These are phyloP conservation scores for Coprinopsis strossmayeri DNA, from an alignment of 768 basidiomycete species.

Conservation along the genomic window DNA sequence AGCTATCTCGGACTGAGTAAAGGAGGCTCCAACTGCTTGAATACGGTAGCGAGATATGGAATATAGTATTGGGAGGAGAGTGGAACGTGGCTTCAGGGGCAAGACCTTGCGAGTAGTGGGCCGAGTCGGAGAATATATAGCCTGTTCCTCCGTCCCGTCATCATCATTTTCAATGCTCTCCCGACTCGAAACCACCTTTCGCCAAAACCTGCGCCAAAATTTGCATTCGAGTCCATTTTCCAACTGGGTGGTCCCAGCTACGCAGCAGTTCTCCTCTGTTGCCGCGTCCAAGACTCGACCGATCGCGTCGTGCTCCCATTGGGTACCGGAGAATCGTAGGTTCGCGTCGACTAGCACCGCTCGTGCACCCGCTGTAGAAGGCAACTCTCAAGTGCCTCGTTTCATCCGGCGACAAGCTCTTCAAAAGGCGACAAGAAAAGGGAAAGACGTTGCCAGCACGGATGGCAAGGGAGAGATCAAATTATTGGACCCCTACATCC, in stretches of 20 bases:
- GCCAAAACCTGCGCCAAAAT: neutral
- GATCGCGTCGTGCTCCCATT: no score
- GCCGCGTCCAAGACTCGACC: no score
- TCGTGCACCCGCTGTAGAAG: neutral
- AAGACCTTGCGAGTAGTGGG: no score
- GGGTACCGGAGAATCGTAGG: neutral
- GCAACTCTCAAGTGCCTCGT: slow-evolving; percentile 17
- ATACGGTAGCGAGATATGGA: no score
- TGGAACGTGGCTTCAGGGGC: no score
- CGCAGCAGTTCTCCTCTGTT: no score
- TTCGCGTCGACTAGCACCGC: slow-evolving; percentile 12
- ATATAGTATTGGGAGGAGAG: no score
- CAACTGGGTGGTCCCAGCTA: neutral
- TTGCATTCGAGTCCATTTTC: neutral
- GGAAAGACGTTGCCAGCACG: neutral
- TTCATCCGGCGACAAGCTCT: slow-evolving; percentile 23
- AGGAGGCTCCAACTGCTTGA: no score
- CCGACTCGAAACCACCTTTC: neutral
- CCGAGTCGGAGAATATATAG: no score
- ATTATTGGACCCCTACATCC: slow-evolving; percentile 56
- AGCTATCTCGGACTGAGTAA: neutral
- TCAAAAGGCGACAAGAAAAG: slow-evolving; percentile 5
- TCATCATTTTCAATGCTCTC: slow-evolving; percentile 1
- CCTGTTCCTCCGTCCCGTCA: no score
- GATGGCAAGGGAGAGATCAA: slow-evolving; percentile 23